Base-by-base conservation (phyloP, 169 alveolate genomes). In the Babesia sp. region DNA sequence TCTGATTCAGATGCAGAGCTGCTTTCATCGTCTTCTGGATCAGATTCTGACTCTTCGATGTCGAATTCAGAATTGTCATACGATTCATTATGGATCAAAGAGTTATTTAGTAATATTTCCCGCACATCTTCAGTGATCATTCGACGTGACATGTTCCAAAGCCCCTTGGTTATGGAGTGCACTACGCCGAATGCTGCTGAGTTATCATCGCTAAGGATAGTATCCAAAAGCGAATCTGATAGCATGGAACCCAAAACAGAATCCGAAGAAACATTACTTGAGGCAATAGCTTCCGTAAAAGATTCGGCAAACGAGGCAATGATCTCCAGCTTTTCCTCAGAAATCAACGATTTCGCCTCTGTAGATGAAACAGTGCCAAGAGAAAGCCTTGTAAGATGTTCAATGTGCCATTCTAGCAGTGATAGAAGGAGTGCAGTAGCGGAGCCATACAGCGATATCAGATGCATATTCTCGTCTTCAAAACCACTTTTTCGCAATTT, bases 201-300 rank as follows among this genome's bases (percentile, higher is more conserved):
- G n/a, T 63, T 57, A 44, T 72, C 83, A 16, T 72, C 83, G 28
- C 54, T 63, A 14, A 72, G 12, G 3, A 72, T 26, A 3, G 83
- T 56, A 12, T 22, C 58, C 6, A 69, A 34, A 3, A 69, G 70
- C 28, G 48, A 9, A n/a, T 54, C 26, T 39, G 74, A 45, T 50
- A 64, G 22, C 3, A 64, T 3, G 14, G 16, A 6, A 3, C 24
- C 7, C 1, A 64, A 0, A 1, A 64, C 26, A 4, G 59, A 31
- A 28, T 64, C 74, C 7, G 18, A 11, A 2, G 59, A 16, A 2
- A 5, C 36, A 2, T 4, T 64, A 4, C 24, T 41, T 8, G 59
- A 4, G 1, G 50, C 16, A n/a, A 48, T 5, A 3, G 74, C 61
- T 5, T 46, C 39, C 8, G 20, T 24, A n/a, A n/a, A 48, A 22